These are phyloP conservation scores for Leishmania braziliensis DNA, from an alignment of 208 protist species.

Conservation along the genomic window DNA sequence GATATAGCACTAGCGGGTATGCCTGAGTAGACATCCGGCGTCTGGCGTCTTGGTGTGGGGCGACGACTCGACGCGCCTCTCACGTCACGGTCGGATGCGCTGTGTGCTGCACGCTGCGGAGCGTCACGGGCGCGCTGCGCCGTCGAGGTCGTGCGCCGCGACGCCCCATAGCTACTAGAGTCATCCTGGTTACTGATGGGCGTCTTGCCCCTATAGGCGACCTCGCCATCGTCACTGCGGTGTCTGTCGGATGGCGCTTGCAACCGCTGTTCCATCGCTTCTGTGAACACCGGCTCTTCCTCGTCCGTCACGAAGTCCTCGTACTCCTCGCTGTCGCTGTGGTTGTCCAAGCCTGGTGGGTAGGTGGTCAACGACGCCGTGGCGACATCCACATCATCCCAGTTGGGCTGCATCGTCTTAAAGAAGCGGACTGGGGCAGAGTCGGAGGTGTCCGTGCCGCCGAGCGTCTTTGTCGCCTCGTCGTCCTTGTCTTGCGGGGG, in stretches of 20 bases:
- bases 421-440: slow-evolving; percentile 19
- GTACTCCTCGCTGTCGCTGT: slow-evolving; percentile 43
- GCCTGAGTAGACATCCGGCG: slow-evolving; percentile 5
- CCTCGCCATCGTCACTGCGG: slow-evolving; percentile 24
- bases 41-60: slow-evolving; percentile 1
- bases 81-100: slow-evolving; percentile 4
- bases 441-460: slow-evolving; percentile 25
- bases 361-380: slow-evolving; percentile 41
- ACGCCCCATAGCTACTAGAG: slow-evolving; percentile 2
- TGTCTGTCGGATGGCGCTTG: slow-evolving; percentile 29
- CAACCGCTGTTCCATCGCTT: slow-evolving; percentile 14
- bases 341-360: slow-evolving; percentile 20
- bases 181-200: slow-evolving; percentile 6
- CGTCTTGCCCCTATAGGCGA: slow-evolving; percentile 16
- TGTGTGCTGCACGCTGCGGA: slow-evolving; percentile 5
- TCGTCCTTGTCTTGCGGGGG: slow-evolving; percentile 44
- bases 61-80: not conserved
- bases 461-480: slow-evolving; percentile 14
- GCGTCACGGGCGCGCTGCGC: slow-evolving; percentile 21
- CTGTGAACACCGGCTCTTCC: slow-evolving; percentile 48
- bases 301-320: slow-evolving; percentile 66
- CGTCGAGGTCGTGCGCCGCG: slow-evolving; percentile 11
- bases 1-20: slow-evolving; percentile 13
- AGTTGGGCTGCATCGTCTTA: slow-evolving; percentile 41
- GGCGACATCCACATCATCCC: slow-evolving; percentile 53